These are phyloP conservation scores for Boletus insuetus DNA, from an alignment of 768 basidiomycete species.

Conservation along the genomic window DNA sequence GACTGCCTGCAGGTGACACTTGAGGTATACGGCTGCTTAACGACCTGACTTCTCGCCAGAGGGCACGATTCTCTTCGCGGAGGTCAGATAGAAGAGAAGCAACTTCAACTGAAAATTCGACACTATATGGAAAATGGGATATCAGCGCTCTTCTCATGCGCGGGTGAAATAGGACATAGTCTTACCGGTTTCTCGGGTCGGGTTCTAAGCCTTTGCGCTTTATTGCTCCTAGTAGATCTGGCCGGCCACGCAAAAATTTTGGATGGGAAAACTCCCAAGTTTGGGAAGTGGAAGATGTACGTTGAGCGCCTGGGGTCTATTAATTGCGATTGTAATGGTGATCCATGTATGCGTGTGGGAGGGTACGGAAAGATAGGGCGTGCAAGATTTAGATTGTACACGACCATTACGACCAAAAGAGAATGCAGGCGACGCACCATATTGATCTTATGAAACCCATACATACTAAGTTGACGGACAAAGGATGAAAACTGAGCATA, in stretches of 20 bases:
- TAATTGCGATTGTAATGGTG: neutral
- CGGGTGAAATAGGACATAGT: neutral
- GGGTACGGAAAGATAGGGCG: neutral
- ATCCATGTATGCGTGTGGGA: constrained; percentile 1
- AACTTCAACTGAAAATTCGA: constrained; percentile 77
- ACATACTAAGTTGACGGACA: constrained; percentile 94
- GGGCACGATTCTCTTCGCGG: constrained; percentile 67
- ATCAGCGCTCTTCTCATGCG: constrained; percentile 1
- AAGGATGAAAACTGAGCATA: constrained; percentile 81
- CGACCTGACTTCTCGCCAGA: constrained; percentile 41
- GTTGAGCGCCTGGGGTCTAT: constrained; percentile 79
- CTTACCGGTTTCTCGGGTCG: constrained; percentile 49
- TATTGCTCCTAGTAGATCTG: constrained; percentile 81
- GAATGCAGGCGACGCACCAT: constrained; percentile 46
- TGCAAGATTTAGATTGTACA: too few relatives aligned
- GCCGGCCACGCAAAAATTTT: constrained; percentile 78
- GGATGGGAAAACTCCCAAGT: constrained; percentile 89
- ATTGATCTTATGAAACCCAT: constrained; percentile 93
- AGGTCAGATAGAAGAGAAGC: constrained; percentile 51
- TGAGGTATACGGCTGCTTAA: constrained; percentile 24
- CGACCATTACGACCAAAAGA: neutral
- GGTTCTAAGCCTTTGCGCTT: constrained; percentile 84
- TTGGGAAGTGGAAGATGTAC: constrained; percentile 76
- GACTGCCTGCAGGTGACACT: neutral
- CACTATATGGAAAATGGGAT: constrained; percentile 43